phyloP scores from a whole-genome alignment of 768 basidiomycete genomes.

The Mycena rebaudengoi region DNA sequence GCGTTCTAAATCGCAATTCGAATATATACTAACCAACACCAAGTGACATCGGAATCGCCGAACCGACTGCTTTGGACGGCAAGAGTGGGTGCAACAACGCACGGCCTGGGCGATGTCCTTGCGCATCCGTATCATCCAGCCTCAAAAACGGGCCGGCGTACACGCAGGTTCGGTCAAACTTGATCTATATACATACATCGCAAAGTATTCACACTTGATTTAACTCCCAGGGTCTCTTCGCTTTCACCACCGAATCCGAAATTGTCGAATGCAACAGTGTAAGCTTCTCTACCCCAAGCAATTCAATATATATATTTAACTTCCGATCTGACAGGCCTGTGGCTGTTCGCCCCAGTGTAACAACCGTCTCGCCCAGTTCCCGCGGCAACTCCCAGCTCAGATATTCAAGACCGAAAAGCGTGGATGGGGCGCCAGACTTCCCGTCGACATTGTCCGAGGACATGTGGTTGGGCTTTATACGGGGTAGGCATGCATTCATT shows the following conservation, averaged over 20 bases:
- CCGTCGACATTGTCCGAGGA: no score
- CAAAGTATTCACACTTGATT: not conserved
- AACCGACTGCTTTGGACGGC: not conserved
- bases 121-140: not conserved
- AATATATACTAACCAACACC: not conserved
- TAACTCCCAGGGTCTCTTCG: slow-evolving; percentile 16
- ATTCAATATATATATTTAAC: no score
- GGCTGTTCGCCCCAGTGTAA: no score
- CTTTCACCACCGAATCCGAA: slow-evolving; percentile 9
- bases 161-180: slow-evolving; percentile 1
- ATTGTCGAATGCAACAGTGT: slow-evolving; percentile 24
- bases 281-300: no score
- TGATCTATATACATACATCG: not conserved
- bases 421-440: no score
- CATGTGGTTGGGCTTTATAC: no score
- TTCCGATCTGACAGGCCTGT: no score
- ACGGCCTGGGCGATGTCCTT: not conserved
- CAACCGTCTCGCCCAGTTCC: no score
- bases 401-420: no score
- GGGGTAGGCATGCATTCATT: no score
- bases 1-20: not conserved
- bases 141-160: not conserved
- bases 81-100: not conserved
- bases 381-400: no score
- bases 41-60: slow-evolving; percentile 14